These are phyloP conservation scores for Cladosporium sp. DNA, from an alignment of 2,329 filamentous ascomycete species.

Conservation along the genomic window DNA sequence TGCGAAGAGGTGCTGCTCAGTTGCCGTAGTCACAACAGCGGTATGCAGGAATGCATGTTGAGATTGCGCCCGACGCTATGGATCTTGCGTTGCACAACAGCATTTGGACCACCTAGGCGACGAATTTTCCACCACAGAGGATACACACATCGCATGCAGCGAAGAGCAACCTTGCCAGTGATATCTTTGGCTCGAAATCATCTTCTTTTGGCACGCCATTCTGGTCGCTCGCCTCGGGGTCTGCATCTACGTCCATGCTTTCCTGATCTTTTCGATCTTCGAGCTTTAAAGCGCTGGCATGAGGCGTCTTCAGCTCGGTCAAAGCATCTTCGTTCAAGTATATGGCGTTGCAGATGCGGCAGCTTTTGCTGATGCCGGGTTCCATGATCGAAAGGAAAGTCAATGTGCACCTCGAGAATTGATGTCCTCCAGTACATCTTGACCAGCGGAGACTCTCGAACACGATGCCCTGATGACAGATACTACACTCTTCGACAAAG, in stretches of 20 bases:
- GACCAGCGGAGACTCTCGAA: constrained; percentile 47
- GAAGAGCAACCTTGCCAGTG: constrained; percentile 31
- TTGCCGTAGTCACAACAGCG: constrained; percentile 9
- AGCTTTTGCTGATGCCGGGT: constrained; percentile 51
- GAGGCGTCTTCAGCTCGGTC: background rate
- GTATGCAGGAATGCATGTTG: constrained; percentile 20
- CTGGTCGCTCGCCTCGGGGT: background rate
- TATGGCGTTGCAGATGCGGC: constrained; percentile 48
- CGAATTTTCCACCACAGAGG: constrained; percentile 37
- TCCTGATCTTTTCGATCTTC: constrained; percentile 5
- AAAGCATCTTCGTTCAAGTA: constrained; percentile 43
- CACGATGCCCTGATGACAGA: constrained; percentile 46
- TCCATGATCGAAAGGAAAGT: constrained; percentile 54
- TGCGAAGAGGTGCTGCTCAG: background rate
- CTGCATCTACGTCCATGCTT: background rate
- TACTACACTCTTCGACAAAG: constrained; percentile 47
- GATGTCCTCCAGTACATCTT: constrained; percentile 48
- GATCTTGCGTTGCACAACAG: constrained; percentile 10
- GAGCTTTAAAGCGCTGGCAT: constrained; percentile 14
- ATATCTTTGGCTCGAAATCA: constrained; percentile 17
- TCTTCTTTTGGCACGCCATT: background rate
- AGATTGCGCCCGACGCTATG: constrained; percentile 10
- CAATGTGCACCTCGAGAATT: constrained; percentile 51
- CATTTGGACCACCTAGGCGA: constrained; percentile 18
- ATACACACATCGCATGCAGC: constrained; percentile 34